A percentile compares a stretch with the other conserved stretches of the same genome.
Conservation (phyloP, 345 rosid genomes). For the Citrus trifoliata region DNA sequence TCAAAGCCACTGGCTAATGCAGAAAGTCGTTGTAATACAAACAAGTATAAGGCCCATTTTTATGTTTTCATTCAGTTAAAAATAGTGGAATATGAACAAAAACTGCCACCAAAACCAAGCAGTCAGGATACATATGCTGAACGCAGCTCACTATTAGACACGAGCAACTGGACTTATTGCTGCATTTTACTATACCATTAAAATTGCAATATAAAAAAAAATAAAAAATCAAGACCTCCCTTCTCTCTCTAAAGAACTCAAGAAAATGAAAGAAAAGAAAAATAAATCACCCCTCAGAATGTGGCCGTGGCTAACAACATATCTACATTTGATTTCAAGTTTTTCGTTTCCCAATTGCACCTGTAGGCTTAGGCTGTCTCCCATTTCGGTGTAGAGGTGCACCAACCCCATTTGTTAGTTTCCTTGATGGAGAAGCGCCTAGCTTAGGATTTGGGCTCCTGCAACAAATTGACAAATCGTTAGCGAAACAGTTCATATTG, state of each 20-base stretch:
- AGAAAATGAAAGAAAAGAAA: slow-evolving; percentile 13
- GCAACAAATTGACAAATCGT: slow-evolving; percentile 21
- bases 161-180: slow-evolving; percentile 56
- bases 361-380: slow-evolving; percentile 48
- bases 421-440: slow-evolving; percentile 72
- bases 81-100: slow-evolving; percentile 9
- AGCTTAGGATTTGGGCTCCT: slow-evolving; percentile 44
- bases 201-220: slow-evolving; percentile 22
- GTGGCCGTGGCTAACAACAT: slow-evolving; percentile 27
- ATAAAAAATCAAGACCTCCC: slow-evolving; percentile 7
- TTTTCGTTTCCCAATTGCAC: slow-evolving; percentile 64
- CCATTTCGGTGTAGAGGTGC: slow-evolving; percentile 35
- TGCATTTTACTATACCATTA: slow-evolving; percentile 28
- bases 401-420: slow-evolving; percentile 48
- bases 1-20: background rate
- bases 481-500: background rate
- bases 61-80: slow-evolving; percentile 1
- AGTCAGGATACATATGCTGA: slow-evolving; percentile 19
- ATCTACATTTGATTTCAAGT: slow-evolving; percentile 55
- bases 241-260: slow-evolving; percentile 20
- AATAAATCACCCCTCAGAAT: slow-evolving; percentile 29
- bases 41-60: background rate
- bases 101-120: slow-evolving; percentile 25
- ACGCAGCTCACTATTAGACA: slow-evolving; percentile 2
- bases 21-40: background rate